Percentiles rank a stretch among this genome's conserved stretches.
phyloP scores from a whole-genome alignment of 148 eudicot species.

The Selenicereus undatus region DNA sequence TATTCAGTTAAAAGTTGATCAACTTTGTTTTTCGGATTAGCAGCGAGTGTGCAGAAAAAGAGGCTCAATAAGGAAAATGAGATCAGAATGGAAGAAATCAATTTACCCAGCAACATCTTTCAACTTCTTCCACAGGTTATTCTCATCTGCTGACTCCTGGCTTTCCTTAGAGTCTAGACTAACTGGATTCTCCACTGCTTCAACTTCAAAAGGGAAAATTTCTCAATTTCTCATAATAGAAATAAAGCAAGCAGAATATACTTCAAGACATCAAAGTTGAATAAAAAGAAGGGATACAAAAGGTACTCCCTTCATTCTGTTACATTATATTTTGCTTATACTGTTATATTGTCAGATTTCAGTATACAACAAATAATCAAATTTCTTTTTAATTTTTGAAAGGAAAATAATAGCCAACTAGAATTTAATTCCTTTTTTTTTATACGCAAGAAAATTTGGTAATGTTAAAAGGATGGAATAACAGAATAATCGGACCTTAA shows the following conservation, averaged over 20 bases:
- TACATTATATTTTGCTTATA: not conserved
- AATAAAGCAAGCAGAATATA: not conserved
- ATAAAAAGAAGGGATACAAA: not conserved
- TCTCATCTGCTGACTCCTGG: slow-evolving; percentile 51
- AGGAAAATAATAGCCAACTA: not conserved
- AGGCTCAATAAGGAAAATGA: slow-evolving; percentile 7
- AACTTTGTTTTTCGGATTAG: not conserved
- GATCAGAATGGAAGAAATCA: not conserved
- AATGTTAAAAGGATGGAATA: not conserved
- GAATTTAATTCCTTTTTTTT: not conserved
- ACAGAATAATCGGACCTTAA: not conserved
- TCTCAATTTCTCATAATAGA: not conserved
- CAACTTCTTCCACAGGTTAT: slow-evolving; percentile 61
- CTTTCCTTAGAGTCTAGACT: slow-evolving; percentile 33
- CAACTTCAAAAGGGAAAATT: slow-evolving; percentile 31
- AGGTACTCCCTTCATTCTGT: not conserved
- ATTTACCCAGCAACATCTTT: slow-evolving; percentile 88
- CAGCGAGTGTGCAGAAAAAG: not conserved
- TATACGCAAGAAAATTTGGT: not conserved
- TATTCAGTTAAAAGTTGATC: not conserved
- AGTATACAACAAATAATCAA: not conserved
- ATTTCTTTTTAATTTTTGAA: not conserved
- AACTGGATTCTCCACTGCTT: slow-evolving; percentile 38
- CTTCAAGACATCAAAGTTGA: not conserved
- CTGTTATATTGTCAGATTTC: not conserved